These are phyloP conservation scores for Neurospora sp. DNA, from an alignment of 495 filamentous ascomycete genomes.

Conservation along the genomic window DNA sequence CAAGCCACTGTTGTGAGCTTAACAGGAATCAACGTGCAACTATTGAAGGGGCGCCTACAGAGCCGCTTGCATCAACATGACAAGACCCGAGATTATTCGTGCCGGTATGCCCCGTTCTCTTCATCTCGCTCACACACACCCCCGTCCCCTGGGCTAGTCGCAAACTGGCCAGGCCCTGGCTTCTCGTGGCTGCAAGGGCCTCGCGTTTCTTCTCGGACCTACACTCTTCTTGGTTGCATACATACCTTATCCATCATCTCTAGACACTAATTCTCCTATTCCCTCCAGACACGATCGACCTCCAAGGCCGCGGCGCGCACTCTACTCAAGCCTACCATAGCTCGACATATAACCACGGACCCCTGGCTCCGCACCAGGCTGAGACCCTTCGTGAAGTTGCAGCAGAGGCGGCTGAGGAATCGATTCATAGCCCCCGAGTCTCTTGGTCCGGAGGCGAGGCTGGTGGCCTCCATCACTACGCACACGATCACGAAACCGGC, in stretches of 20 bases:
- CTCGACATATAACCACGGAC: constrained; percentile 34
- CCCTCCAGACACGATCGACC: constrained; percentile 78
- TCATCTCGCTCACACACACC: constrained; percentile 14
- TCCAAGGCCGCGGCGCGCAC: constrained; percentile 72
- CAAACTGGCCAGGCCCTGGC: constrained; percentile 4
- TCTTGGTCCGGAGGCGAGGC: constrained; percentile 41
- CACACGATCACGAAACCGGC: constrained; percentile 36
- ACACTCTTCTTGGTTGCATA: constrained; percentile 1
- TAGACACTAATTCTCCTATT: constrained; percentile 9
- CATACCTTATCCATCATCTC: constrained; percentile 8
- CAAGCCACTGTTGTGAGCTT: background rate
- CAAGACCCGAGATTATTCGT: constrained; percentile 67
- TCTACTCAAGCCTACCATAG: constrained; percentile 67
- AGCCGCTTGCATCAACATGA: constrained; percentile 41
- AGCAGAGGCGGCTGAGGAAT: constrained; percentile 62
- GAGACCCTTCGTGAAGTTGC: constrained; percentile 68
- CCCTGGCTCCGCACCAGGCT: constrained; percentile 72
- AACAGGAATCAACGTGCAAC: background rate
- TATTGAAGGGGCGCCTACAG: background rate
- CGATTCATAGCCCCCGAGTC: constrained; percentile 40
- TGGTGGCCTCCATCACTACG: constrained; percentile 39
- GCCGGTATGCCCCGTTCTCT: constrained; percentile 47
- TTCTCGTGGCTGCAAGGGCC: constrained; percentile 15
- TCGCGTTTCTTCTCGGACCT: constrained; percentile 6
- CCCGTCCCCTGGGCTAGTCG: background rate